Conservation (phyloP, 1,139 yeast species). For the Pichia sp. region DNA sequence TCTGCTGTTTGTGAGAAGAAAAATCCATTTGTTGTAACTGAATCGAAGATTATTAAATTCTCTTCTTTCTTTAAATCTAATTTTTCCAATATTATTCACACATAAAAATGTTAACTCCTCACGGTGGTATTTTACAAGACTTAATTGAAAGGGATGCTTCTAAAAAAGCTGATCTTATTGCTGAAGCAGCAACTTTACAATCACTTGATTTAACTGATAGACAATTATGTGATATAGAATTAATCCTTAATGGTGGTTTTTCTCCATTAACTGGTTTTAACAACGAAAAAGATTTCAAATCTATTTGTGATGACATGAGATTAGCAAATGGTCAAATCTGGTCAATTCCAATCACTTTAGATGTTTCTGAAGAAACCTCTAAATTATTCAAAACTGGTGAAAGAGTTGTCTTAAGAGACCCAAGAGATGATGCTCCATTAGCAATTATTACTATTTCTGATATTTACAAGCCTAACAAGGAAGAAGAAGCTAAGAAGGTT, state of each 20-base stretch:
- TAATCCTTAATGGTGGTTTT: conserved; percentile 89
- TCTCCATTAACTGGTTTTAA: conserved; percentile 88
- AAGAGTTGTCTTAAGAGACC: conserved; percentile 69
- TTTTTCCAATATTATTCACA: background rate
- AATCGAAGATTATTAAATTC: too few species aligned
- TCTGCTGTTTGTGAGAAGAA: background rate
- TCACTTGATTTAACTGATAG: conserved; percentile 67
- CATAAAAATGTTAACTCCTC: conserved; percentile 65
- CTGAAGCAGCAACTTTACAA: conserved; percentile 51
- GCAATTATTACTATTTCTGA: conserved; percentile 79
- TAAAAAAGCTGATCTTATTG: conserved; percentile 47
- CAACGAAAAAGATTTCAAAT: conserved; percentile 69
- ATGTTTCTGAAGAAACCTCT: conserved; percentile 55
- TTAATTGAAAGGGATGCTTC: conserved; percentile 73
- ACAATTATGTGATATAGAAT: conserved; percentile 88
- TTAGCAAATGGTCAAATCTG: conserved; percentile 73
- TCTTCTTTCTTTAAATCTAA: background rate
- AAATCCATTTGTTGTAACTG: too few species aligned
- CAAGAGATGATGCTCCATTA: conserved; percentile 72
- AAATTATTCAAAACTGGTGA: conserved; percentile 45
- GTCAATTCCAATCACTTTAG: conserved; percentile 92
- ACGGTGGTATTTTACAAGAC: conserved; percentile 87
- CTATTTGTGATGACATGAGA: conserved; percentile 74
- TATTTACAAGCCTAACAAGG: conserved; percentile 75
- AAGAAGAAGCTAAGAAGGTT: conserved; percentile 71